Evolutionary conservation across 768 basidiomycete genomes (phyloP).

Genomic region (Coprinopsis strossmayeri): DNA sequence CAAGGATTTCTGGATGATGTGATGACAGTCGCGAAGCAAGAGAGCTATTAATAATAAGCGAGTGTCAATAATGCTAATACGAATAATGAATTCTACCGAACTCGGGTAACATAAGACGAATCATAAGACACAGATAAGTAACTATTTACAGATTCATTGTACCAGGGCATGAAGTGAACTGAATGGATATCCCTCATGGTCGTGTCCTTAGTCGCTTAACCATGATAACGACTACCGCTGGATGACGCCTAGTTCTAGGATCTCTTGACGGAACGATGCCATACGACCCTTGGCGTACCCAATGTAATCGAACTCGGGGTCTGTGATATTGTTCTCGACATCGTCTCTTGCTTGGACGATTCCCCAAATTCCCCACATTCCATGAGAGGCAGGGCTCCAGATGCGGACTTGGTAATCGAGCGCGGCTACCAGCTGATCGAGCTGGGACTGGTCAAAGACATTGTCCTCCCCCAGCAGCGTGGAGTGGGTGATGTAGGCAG

Average conservation of each 20-base stretch:
- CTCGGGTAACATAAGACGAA: too few species aligned
- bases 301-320: conserved; percentile 88
- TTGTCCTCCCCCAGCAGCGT: conserved; percentile 26
- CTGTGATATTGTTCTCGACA: conserved; percentile 46
- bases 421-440: conserved; percentile 41
- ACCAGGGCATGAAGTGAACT: too few species aligned
- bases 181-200: neutral
- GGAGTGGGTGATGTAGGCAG: conserved; percentile 66
- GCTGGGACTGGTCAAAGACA: conserved; percentile 22
- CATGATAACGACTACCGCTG: conserved; percentile 26
- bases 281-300: conserved; percentile 70
- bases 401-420: conserved; percentile 75
- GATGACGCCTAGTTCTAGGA: conserved; percentile 38
- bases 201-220: neutral
- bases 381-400: conserved; percentile 91
- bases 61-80: too few species aligned
- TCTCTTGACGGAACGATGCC: conserved; percentile 52
- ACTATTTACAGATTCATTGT: too few species aligned
- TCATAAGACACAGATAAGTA: too few species aligned
- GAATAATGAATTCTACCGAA: too few species aligned
- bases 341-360: conserved; percentile 84
- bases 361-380: conserved; percentile 94
- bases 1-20: neutral
- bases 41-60: too few species aligned
- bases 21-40: neutral